Evolutionary conservation across 345 rosid species (phyloP), one percentile per base, ranked within the genome.

Genomic region (Isatis tinctoria): DNA sequence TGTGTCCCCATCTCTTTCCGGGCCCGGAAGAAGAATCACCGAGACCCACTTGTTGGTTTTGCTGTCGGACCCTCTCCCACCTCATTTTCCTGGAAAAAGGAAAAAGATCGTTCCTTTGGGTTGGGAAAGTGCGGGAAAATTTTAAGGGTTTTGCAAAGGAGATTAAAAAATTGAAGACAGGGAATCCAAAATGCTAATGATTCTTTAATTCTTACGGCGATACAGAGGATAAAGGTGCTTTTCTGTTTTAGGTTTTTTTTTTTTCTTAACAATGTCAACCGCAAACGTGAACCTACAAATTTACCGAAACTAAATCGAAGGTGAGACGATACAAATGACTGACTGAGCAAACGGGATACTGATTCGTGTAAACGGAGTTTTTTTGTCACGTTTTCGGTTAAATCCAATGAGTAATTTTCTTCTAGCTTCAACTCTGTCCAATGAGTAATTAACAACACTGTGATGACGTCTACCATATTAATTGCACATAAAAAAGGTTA

Each of bases 1-100:
- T 89, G 82, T 95, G 99, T 40, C 98, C 97, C 98, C 98, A 95
- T 85, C 97, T 87, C 77, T 89, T 89, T 16, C 97, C 97, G 5
- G 98, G 99, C 43, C 89, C 92, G 36, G 73, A 69, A 45, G 77
- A 71, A 72, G 67, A 35, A 13, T 60, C 75, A 47, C 77, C 69
- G 11, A 67, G 65, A 63, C 83, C 74, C 74, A 44, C 78, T 60
- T 66, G 67, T 22, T 60, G 69, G 24, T 61, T 39, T 8, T 40
- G 49, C 14, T 2, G 74, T 39, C 44, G 78, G 58, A 84, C 76
- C 78, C 83, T 85, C 79, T 91, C 94, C 97, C 96, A 92, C 75
- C 87, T 86, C 97, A 89, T 90, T 84, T 60, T 53, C 54, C 13
- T 16, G 6, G 72, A 62, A 16, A 52, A 71, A 62, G 61, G 9